Conservation (phyloP, 2,329 filamentous ascomycete species). For the Trichoderma sp. region DNA sequence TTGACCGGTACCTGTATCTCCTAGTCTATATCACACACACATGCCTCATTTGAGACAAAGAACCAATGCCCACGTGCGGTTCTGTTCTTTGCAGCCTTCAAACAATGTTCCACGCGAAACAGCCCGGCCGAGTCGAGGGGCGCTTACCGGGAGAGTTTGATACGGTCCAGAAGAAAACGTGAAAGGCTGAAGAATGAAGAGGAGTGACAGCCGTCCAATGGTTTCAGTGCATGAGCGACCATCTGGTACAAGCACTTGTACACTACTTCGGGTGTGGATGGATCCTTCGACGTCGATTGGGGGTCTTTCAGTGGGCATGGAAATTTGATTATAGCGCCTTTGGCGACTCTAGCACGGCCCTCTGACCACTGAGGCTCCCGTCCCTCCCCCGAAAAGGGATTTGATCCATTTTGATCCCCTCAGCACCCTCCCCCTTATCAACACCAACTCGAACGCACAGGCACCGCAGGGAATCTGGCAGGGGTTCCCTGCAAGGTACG, state of each 20-base stretch:
- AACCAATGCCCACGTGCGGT: neutral
- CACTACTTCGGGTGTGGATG: neutral
- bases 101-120: slow-evolving; percentile 5
- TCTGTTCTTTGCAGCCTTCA: neutral
- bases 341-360: slow-evolving; percentile 4
- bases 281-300: neutral
- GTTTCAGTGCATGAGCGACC: neutral
- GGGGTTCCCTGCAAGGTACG: slow-evolving; percentile 15
- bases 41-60: neutral
- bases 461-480: neutral
- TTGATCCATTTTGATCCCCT: neutral
- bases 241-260: neutral
- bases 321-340: slow-evolving; percentile 17
- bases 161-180: neutral
- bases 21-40: neutral
- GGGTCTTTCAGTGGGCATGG: neutral
- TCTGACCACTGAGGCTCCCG: slow-evolving; percentile 4
- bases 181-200: slow-evolving; percentile 9
- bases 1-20: neutral
- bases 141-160: neutral
- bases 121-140: neutral
- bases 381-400: slow-evolving; percentile 12
- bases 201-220: slow-evolving; percentile 7
- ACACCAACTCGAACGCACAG: neutral
- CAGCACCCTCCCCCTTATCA: slow-evolving; percentile 14